Base-by-base conservation (phyloP, 202 grass and related monocot species). In the Panicum virgatum region DNA sequence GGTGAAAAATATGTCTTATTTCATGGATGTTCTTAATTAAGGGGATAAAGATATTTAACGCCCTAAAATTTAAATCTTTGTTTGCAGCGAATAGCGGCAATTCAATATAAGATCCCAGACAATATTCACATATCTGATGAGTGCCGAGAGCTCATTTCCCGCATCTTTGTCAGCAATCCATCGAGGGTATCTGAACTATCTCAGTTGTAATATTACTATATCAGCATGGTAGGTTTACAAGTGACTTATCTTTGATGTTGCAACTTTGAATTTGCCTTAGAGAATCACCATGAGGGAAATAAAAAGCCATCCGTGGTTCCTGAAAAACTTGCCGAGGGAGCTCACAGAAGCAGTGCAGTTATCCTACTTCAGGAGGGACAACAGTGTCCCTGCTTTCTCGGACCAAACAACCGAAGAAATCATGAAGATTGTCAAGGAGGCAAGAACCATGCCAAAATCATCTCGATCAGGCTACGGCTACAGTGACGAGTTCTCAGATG, bases 261-360 rank as follows among this genome's bases (percentile, higher is more conserved):
- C 5, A 72, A 79, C 2, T 82, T 85, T 64, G n/a, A 70, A 75
- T 84, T 74, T 73, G 47, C 20, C 30, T 19, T 62, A 98, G 96
- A 98, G 96, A 82, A 91, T 95, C 37, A 91, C 90, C 37, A 93
- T 98, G 91, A 80, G 52, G 46, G 96, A 98, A 82, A 98, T 98
- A 86, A 95, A 91, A 80, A 93, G 9, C 30, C 96, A 98, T 79
- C 92, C 84, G 15, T 98, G 95, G 95, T 98, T 98, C 84, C 29
- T 86, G 84, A 98, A 98, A 82, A 98, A 94, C 68, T 79, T 98
- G 73, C 95, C 92, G 0, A 90, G 86, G 57, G 95, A 98, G 82
- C 88, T 98, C 7, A 95, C 90, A 0, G 92, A 95, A 45, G 38
- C 62, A 19, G 86, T 84, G 5, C 94, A 97, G 26, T 83, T 86